Evolutionary conservation across 1,139 yeast species (phyloP), one percentile per base, ranked within the genome.

Genomic region (Kazachstania sp.): DNA sequence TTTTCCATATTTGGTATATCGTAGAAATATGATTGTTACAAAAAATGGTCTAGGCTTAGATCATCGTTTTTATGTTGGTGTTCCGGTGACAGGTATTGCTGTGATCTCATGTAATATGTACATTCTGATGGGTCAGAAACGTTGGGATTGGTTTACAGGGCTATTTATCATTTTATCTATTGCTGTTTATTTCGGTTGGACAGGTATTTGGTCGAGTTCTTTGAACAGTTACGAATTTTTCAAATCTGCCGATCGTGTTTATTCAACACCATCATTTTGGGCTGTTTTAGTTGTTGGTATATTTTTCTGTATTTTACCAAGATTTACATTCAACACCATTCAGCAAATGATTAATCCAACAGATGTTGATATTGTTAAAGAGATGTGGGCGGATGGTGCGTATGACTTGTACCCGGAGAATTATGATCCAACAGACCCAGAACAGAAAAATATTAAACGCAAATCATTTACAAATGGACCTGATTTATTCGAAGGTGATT

Each of bases 101-200:
- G 86, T 86, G 50, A 71, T 84, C 48, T 71, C 95, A 9, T 87
- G 95, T 67, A 86, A 92, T 65, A 56, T 79, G 15, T 90, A 85
- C 68, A 81, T 92, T 44, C 63, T 87, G 59, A 68, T 84, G 57
- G 95, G 87, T 62, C 95, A 87, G 66, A 79, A 80, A 61, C 76
- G 95, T 61, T 92, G 98, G 98, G 98, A 92, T 68, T 87, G 95
- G 94, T 70, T 87, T 49, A 79, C 92, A 3, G 58, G 75, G n/a
- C 61, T 85, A 44, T 74, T 87, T 58, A 77, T 79, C 48, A 68
- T 70, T 13, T 60, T 90, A 37, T 84, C 95, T 7, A 74, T 79
- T 48, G 61, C 88, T 51, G 61, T 88, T 45, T 73, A 88, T 43
- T 84, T 79, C 64, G 81, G 79, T 46, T 90, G 97, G 97, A 82